Conservation (phyloP, 2,329 filamentous ascomycete species). For the Colletotrichum tofieldiae region DNA sequence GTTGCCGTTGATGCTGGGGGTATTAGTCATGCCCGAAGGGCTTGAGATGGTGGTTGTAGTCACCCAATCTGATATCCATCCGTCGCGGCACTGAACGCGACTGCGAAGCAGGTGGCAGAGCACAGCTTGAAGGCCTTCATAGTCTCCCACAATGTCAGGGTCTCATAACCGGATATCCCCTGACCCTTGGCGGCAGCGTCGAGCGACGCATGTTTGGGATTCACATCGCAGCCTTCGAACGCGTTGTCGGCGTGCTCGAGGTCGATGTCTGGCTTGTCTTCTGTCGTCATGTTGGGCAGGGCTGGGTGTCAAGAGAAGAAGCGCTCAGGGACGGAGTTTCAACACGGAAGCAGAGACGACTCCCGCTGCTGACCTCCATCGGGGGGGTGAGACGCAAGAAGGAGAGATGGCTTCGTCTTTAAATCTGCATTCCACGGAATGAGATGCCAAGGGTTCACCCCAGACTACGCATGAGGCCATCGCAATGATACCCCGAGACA, state of each 20-base stretch:
- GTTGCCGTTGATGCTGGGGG: conserved; percentile 53
- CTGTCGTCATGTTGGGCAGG: background rate
- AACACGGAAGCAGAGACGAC: conserved; percentile 5
- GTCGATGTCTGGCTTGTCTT: background rate
- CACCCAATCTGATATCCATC: conserved; percentile 51
- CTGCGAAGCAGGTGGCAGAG: conserved; percentile 47
- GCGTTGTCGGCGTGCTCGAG: conserved; percentile 22
- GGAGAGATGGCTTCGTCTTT: background rate
- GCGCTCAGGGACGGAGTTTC: background rate
- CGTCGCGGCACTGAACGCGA: conserved; percentile 48
- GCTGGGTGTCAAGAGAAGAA: background rate
- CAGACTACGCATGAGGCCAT: background rate
- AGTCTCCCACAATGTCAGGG: conserved; percentile 48
- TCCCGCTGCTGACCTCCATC: background rate
- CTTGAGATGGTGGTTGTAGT: background rate
- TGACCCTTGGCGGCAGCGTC: conserved; percentile 48
- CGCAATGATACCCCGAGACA: background rate
- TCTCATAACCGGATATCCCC: conserved; percentile 48
- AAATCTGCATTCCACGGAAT: background rate
- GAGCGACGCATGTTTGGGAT: conserved; percentile 29
- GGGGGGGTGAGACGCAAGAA: too few species aligned
- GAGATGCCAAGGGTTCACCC: background rate
- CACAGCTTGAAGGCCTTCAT: conserved; percentile 48
- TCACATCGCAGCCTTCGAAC: background rate
- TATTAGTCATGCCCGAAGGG: background rate